Evolutionary conservation across 495 filamentous ascomycete genomes (phyloP), one percentile per base, ranked within the genome.

Genomic region (Delitschia confertaspora): DNA sequence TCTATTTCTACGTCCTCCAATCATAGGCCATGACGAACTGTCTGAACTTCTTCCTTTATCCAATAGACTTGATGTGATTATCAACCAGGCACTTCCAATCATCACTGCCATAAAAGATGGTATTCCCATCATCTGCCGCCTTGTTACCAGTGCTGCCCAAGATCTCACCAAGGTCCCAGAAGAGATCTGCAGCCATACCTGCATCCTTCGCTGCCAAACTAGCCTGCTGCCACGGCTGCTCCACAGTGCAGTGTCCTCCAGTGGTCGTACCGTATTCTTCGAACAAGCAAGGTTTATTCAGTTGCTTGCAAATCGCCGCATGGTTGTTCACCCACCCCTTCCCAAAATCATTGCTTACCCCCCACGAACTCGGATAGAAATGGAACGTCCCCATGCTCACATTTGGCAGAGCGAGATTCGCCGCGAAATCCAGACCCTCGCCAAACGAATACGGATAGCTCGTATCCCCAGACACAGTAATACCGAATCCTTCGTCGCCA

Each of bases 71-170:
- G 6, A 82, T 61, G 60, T 82, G 77, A 35, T 79, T 65, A 1
- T 68, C 73, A 17, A 81, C 75, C 49, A 81, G 47, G 44, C 71
- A 75, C 11, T 59, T 65, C 37, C 65, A 80, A 23, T 78, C 69
- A 13, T 53, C 60, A 7, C 65, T 69, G 0, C 71, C 72, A 54
- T 78, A 76, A 37, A 58, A 62, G 13, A 52, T 51, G 6, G 58
- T 58, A 33, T 52, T 16, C 9, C 54, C 47, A 45, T 60, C 58
- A n/a, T 60, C 27, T 21, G 19, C 23, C 10, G 59, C 53, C 40
- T 58, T 11, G 29, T 31, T 20, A 4, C 50, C 49, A 1, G 50
- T 50, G 10, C 30, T 42, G 13, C 35, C 22, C 1, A 58, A 27
- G 6, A 38, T 56, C 20, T 59, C 53, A n/a, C 60, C 60, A 31